These are phyloP conservation scores for Pseudogymnoascus sp. DNA, from an alignment of 2,329 filamentous ascomycete genomes.

Conservation along the genomic window DNA sequence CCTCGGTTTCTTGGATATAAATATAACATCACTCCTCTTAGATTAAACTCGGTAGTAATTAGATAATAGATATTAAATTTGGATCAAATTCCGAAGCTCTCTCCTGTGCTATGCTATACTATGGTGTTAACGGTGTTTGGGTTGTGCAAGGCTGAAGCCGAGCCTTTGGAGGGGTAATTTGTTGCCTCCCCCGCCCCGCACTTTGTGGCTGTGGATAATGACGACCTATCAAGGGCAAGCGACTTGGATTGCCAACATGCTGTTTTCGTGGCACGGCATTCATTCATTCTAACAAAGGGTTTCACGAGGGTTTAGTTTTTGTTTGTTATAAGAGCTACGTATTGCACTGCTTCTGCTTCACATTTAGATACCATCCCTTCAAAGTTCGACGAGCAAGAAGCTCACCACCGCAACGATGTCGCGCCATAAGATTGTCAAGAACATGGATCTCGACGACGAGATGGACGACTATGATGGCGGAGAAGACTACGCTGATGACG, in stretches of 20 bases:
- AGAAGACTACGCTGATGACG: conserved; percentile 33
- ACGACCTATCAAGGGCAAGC: conserved; percentile 8
- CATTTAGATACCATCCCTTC: not conserved
- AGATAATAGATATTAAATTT: not conserved
- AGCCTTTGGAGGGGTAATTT: conserved; percentile 9
- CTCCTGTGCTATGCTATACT: not conserved
- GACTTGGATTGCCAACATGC: not conserved
- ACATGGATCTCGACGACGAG: conserved; percentile 37
- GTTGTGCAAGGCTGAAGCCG: not conserved
- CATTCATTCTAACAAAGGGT: not conserved
- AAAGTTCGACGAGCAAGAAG: not conserved
- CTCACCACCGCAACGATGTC: conserved; percentile 28
- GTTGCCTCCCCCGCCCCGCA: not conserved
- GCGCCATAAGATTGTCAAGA: conserved; percentile 31
- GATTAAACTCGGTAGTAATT: not conserved
- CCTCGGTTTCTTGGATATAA: not conserved
- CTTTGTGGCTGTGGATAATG: conserved; percentile 6
- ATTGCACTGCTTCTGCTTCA: not conserved
- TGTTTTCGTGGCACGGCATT: conserved; percentile 3
- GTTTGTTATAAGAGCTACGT: not conserved
- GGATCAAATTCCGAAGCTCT: not conserved
- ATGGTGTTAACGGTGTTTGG: not conserved
- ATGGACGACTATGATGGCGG: conserved; percentile 43
- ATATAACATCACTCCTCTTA: conserved; percentile 1
- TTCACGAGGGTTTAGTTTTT: conserved; percentile 3